These are phyloP conservation scores for Incumbomyces delicatus DNA, from an alignment of 2,329 filamentous ascomycete genomes.

Conservation along the genomic window DNA sequence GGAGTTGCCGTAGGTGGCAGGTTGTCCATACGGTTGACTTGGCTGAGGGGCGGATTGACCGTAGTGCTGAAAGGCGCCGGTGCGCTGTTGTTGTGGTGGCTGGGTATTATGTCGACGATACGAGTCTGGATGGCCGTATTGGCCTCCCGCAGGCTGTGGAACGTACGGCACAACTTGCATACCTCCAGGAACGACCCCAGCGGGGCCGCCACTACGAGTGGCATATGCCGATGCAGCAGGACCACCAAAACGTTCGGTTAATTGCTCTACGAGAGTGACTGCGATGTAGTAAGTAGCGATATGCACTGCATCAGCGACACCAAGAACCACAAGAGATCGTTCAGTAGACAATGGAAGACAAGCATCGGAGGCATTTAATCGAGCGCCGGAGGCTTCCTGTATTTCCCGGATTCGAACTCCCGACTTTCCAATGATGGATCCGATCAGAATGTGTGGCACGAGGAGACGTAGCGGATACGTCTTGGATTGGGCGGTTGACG, in stretches of 20 bases:
- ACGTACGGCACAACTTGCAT: constrained; percentile 99
- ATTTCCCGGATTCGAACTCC: constrained; percentile 96
- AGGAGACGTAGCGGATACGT: constrained; percentile 92
- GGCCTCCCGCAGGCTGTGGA: constrained; percentile 82
- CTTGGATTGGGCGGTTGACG: constrained; percentile 89
- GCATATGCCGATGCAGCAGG: constrained; percentile 96
- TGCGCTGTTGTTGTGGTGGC: constrained; percentile 57
- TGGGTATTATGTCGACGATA: constrained; percentile 62
- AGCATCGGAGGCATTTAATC: constrained; percentile 90
- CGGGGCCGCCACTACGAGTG: constrained; percentile 83
- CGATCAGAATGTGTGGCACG: constrained; percentile 93
- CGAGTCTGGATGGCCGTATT: constrained; percentile 83
- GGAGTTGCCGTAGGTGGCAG: constrained; percentile 63
- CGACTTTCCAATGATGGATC: constrained; percentile 96
- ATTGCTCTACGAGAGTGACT: constrained; percentile 92
- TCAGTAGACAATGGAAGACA: constrained; percentile 92
- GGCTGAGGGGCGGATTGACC: constrained; percentile 45
- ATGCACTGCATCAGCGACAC: constrained; percentile 94
- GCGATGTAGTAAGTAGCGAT: constrained; percentile 98
- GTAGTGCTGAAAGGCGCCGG: constrained; percentile 41
- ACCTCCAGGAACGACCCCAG: constrained; percentile 86
- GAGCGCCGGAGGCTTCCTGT: constrained; percentile 91
- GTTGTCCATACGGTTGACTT: constrained; percentile 29
- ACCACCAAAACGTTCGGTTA: constrained; percentile 92
- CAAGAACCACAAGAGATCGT: constrained; percentile 93